Percentiles rank a stretch among this genome's conserved stretches.
Conservation (phyloP, 169 alveolate genomes). For the Plasmodium inui region DNA sequence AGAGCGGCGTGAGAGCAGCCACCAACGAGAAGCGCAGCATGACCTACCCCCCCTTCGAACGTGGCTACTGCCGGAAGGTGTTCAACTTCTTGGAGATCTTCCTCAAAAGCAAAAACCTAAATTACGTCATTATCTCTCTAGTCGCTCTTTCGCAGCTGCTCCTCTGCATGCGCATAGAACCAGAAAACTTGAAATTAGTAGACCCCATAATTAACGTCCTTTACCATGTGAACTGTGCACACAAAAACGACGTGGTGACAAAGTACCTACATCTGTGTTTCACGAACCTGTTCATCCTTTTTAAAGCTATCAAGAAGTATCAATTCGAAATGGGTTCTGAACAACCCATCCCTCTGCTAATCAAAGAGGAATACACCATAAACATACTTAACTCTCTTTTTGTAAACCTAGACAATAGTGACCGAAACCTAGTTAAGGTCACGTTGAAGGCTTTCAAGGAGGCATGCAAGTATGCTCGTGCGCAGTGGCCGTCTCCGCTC, state of each 20-base stretch:
- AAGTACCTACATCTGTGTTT: constrained; percentile 54
- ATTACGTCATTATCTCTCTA: constrained; percentile 53
- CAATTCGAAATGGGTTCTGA: constrained; percentile 8
- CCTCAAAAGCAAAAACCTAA: constrained; percentile 33
- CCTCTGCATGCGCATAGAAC: constrained; percentile 10
- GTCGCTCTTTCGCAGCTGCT: constrained; percentile 46
- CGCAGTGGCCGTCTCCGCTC: constrained; percentile 35
- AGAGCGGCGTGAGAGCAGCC: background rate
- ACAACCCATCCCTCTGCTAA: constrained; percentile 14
- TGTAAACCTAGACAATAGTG: constrained; percentile 16
- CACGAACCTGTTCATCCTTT: constrained; percentile 47
- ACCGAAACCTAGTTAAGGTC: constrained; percentile 18
- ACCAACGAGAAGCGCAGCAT: background rate
- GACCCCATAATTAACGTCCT: constrained; percentile 19
- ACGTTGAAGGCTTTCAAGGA: constrained; percentile 62
- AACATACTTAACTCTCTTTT: constrained; percentile 54
- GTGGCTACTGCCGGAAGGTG: constrained; percentile 18
- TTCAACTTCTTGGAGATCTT: constrained; percentile 28
- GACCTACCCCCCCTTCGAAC: background rate
- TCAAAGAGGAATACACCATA: constrained; percentile 56
- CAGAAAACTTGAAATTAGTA: constrained; percentile 27
- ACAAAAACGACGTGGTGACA: constrained; percentile 25
- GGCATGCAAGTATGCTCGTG: constrained; percentile 38
- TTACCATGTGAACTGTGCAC: constrained; percentile 22
- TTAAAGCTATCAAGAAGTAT: constrained; percentile 26